Evolutionary conservation across 2,329 filamentous ascomycete species (phyloP), one percentile per base, ranked within the genome.

Genomic region (Rhynchosporium graminicola): DNA sequence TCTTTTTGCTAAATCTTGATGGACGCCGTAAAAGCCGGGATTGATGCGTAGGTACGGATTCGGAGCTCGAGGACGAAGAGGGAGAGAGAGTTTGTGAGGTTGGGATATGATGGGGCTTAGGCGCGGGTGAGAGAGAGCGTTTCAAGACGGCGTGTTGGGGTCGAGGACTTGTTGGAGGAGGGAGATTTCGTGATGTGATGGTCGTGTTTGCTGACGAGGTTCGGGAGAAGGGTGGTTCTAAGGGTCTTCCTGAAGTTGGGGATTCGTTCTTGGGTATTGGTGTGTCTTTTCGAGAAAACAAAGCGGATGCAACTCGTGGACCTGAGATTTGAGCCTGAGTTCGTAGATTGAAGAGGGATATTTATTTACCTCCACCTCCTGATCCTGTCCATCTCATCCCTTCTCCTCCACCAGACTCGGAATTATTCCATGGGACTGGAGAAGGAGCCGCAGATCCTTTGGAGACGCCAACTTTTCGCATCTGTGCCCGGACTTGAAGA

Each of bases 401-500:
- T 70, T 79, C 84, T 67, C 73, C 77, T 38, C 68, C 68, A 63
- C 64, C 65, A 67, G 74, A 69, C 71, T 71, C 68, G 74, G 77
- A 68, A 80, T 66, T 83, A 61, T 79, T 75, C 38, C 81, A 80
- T 15, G 82, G 84, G 15, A 82, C 72, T 2, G 87, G 85, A 1
- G 86, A 86, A 1, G 83, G 81, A 1, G 82, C 80, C 20, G 80
- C 77, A 3, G 85, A 85, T 61, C 78, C 74, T 63, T 82, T 82
- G 58, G 82, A 80, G 6, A 82, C 82, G 2, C 83, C 86, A 48
- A 88, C 86, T 73, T 89, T 95, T 65, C 90, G 87, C 80, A 98
- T 92, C 77, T 97, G 92, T 26, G 90, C 92, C 68, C 91, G 87
- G 54, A 98, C 91, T 74, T 97, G 92, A 0, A 91, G 90, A 33